Conservation (phyloP, 2,329 filamentous ascomycete species). For the Pseudofabraea citricarpa region DNA sequence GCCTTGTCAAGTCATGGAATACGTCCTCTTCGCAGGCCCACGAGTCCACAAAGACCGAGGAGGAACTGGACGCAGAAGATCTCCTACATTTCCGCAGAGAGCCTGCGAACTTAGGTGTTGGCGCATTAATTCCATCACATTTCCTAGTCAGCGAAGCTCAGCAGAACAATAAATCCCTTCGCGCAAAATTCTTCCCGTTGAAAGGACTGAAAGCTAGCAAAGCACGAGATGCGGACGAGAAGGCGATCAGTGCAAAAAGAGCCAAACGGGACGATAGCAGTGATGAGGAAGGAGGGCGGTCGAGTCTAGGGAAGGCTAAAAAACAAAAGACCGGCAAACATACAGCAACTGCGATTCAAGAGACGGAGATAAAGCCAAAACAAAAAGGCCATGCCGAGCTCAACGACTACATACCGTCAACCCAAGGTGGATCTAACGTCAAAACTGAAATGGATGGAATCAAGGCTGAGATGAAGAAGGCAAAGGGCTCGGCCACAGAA, state of each 20-base stretch:
- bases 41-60: conserved; percentile 21
- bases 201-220: conserved; percentile 27
- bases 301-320: conserved; percentile 28
- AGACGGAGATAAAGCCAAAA: too few species aligned
- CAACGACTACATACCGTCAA: too few species aligned
- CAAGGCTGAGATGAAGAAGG: too few species aligned
- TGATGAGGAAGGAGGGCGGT: conserved; percentile 30
- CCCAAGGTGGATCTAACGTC: too few species aligned
- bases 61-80: conserved; percentile 29
- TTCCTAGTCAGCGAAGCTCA: conserved; percentile 23
- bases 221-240: conserved; percentile 27
- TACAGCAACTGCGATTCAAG: not conserved
- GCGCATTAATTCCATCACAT: conserved; percentile 25
- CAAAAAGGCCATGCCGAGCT: too few species aligned
- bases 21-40: conserved; percentile 16
- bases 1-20: conserved; percentile 26
- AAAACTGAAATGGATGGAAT: too few species aligned
- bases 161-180: conserved; percentile 26
- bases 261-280: conserved; percentile 24
- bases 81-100: conserved; percentile 21
- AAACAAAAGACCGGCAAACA: conserved; percentile 18
- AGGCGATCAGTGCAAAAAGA: conserved; percentile 25
- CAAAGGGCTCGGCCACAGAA: too few species aligned
- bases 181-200: conserved; percentile 24
- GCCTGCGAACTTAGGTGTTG: conserved; percentile 26